Evolutionary conservation across 169 alveolate genomes (phyloP).

Genomic region (Plasmodium fragile): DNA sequence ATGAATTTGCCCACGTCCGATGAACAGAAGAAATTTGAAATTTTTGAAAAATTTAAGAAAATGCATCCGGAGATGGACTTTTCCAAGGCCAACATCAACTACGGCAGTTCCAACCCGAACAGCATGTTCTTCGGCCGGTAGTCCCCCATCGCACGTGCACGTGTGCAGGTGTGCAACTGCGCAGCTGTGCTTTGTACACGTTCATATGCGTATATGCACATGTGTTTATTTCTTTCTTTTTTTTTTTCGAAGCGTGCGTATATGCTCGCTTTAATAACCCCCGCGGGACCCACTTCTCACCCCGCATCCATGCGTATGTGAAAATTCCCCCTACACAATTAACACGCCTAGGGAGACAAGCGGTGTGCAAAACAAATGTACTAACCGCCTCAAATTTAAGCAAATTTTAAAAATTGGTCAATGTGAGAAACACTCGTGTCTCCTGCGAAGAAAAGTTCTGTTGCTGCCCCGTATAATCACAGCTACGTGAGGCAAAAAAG

Average conservation of each 20-base stretch:
- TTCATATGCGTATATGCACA: not conserved
- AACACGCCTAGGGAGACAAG: not conserved
- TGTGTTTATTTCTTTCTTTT: not conserved
- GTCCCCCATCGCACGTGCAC: not conserved
- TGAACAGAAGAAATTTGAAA: slow-evolving; percentile 93
- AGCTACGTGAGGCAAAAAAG: not conserved
- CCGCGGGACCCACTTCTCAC: not conserved
- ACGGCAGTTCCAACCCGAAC: slow-evolving; percentile 76
- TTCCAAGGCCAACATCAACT: slow-evolving; percentile 95
- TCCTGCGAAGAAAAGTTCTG: not conserved
- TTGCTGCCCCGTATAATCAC: not conserved
- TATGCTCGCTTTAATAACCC: not conserved
- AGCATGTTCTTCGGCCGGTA: slow-evolving; percentile 38
- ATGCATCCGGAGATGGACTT: slow-evolving; percentile 99
- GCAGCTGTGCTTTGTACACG: not conserved
- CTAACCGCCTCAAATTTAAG: not conserved
- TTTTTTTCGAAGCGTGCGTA: not conserved
- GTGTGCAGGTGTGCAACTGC: too few relatives aligned
- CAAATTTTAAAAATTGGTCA: not conserved
- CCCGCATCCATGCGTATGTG: not conserved
- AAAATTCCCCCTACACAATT: not conserved
- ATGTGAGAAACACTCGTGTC: not conserved
- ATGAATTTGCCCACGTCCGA: slow-evolving; percentile 96
- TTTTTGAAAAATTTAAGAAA: slow-evolving; percentile 94
- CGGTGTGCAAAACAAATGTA: not conserved